Evolutionary conservation across 208 protist species (phyloP).

Genomic region (Sergeia podlipaevii): DNA sequence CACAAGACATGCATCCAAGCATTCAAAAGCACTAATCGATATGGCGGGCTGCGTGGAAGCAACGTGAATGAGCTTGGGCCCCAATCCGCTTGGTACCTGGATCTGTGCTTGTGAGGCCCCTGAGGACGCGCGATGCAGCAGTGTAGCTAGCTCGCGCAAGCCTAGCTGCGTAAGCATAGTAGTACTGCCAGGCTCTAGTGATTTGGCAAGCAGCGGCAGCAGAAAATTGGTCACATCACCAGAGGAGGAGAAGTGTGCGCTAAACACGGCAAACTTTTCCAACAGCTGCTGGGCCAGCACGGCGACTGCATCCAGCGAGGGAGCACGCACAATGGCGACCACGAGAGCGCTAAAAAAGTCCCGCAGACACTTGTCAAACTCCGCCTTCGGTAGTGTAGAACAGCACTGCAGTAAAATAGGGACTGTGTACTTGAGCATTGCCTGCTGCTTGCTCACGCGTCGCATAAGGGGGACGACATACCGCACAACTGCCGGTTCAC

Average conservation of each 20-base stretch:
- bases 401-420: conserved; percentile 46
- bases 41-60: conserved; percentile 5
- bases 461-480: conserved; percentile 46
- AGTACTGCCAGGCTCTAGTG: conserved; percentile 15
- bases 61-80: conserved; percentile 18
- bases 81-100: no score
- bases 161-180: conserved; percentile 9
- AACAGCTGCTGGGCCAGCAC: conserved; percentile 42
- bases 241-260: conserved; percentile 21
- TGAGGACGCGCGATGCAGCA: no score
- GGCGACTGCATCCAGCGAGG: conserved; percentile 13
- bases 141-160: background rate
- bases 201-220: conserved; percentile 36
- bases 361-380: conserved; percentile 24
- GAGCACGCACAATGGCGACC: conserved; percentile 17
- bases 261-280: conserved; percentile 30
- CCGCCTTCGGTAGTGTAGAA: conserved; percentile 10
- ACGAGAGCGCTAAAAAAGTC: conserved; percentile 38
- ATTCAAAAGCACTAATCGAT: conserved; percentile 21
- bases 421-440: conserved; percentile 42
- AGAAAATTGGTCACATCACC: conserved; percentile 25
- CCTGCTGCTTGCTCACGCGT: conserved; percentile 26
- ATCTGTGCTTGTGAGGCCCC: no score
- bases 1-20: conserved; percentile 26
- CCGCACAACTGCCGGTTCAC: conserved; percentile 25